Conservation (phyloP, 2,329 filamentous ascomycete species). For the Moelleriella libera region DNA sequence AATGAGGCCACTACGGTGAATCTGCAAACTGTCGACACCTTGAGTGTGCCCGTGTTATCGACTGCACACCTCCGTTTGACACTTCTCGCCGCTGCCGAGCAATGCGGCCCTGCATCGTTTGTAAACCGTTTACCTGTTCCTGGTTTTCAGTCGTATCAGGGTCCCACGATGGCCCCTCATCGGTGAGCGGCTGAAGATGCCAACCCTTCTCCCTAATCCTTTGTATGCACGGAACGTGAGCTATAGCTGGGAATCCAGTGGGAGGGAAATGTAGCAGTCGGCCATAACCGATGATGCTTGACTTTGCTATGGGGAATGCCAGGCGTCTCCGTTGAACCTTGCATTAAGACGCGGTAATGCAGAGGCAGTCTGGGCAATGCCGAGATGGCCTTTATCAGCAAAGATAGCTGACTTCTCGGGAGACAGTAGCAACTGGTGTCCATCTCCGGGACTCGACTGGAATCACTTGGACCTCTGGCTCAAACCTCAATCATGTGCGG, state of each 20-base stretch:
- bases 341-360: background rate
- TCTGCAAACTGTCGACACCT: too few relatives aligned
- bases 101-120: background rate
- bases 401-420: too few relatives aligned
- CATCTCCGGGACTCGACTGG: background rate
- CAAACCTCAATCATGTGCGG: too few relatives aligned
- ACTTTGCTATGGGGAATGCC: background rate
- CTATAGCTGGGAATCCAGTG: too few relatives aligned
- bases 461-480: too few relatives aligned
- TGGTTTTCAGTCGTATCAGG: background rate
- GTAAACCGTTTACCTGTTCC: too few relatives aligned
- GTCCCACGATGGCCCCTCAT: background rate
- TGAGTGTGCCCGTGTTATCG: too few relatives aligned
- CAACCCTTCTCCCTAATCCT: too few relatives aligned
- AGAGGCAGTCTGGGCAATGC: background rate
- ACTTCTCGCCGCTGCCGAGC: background rate
- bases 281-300: background rate
- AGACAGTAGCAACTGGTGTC: too few relatives aligned
- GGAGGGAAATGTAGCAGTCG: background rate
- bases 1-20: too few relatives aligned
- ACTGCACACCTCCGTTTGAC: background rate
- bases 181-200: background rate
- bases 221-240: too few relatives aligned
- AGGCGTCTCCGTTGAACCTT: background rate
- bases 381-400: background rate